Percentiles rank a stretch among this genome's conserved stretches.
These are phyloP conservation scores for Pyrenochaeta sp. DNA, from an alignment of 2,329 filamentous ascomycete genomes.

Conservation along the genomic window DNA sequence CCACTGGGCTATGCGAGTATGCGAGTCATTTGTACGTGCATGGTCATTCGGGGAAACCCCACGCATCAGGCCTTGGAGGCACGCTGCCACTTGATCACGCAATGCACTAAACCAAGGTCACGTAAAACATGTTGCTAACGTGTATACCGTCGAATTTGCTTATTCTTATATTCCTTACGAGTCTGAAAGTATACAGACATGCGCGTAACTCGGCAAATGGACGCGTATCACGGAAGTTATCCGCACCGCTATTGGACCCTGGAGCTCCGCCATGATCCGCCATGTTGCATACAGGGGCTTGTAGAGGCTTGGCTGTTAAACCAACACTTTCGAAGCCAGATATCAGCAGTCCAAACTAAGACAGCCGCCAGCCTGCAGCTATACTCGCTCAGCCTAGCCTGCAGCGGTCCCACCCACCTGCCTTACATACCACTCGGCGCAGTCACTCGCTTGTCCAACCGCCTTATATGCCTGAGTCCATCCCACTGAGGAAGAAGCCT, in stretches of 20 bases:
- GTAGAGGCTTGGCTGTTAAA: constrained; percentile 16
- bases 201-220: constrained; percentile 7
- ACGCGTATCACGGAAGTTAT: constrained; percentile 16
- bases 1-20: not conserved
- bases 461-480: constrained; percentile 50
- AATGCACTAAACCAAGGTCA: constrained; percentile 12
- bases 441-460: constrained; percentile 28
- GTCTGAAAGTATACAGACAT: not conserved
- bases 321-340: constrained; percentile 16
- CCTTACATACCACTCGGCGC: constrained; percentile 9
- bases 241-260: constrained; percentile 16
- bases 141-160: not conserved
- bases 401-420: constrained; percentile 13
- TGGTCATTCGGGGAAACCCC: constrained; percentile 4
- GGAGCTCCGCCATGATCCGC: constrained; percentile 9
- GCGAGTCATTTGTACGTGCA: constrained; percentile 15
- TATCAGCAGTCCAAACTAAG: constrained; percentile 11
- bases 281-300: constrained; percentile 14
- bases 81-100: constrained; percentile 13
- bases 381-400: constrained; percentile 4
- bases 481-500: constrained; percentile 43
- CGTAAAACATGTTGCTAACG: constrained; percentile 5
- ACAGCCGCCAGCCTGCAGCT: constrained; percentile 16
- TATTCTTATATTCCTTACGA: not conserved
- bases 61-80: not conserved